Evolutionary conservation across 179 eudicot species (phyloP).

Genomic region (Camellia oleifera): DNA sequence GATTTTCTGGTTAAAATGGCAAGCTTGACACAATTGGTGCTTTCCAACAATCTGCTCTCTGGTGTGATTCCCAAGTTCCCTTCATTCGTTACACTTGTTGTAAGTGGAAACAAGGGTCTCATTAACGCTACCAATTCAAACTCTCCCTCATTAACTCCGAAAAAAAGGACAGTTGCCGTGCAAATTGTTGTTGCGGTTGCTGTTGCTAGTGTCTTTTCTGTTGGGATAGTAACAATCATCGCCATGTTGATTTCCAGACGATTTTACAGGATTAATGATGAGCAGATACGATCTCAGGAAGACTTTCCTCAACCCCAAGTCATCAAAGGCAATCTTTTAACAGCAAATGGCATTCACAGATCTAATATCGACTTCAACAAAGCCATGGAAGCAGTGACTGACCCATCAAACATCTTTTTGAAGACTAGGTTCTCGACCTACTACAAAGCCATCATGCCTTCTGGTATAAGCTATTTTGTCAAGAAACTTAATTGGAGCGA

Average conservation of each 20-base stretch:
- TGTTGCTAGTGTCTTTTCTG: conserved; percentile 29
- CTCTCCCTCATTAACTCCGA: not conserved
- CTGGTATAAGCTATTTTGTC: conserved; percentile 58
- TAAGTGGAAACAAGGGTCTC: conserved; percentile 41
- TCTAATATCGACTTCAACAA: conserved; percentile 59
- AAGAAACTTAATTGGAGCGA: conserved; percentile 74
- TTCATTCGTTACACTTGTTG: conserved; percentile 23
- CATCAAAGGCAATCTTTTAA: conserved; percentile 41
- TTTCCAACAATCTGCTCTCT: conserved; percentile 59
- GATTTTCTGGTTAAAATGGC: conserved; percentile 19
- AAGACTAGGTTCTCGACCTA: conserved; percentile 64
- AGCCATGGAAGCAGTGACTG: conserved; percentile 59
- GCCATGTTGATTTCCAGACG: conserved; percentile 40
- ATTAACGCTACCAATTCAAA: not conserved
- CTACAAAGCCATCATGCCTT: conserved; percentile 72
- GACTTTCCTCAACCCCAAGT: conserved; percentile 31
- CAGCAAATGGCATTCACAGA: conserved; percentile 51
- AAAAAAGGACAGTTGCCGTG: conserved; percentile 24
- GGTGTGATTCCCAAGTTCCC: conserved; percentile 54
- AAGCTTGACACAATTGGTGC: conserved; percentile 45
- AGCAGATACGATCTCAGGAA: conserved; percentile 30
- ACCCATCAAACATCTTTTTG: conserved; percentile 38
- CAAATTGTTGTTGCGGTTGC: conserved; percentile 36
- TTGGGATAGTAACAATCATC: conserved; percentile 30
- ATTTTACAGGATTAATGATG: conserved; percentile 28